phyloP scores from a whole-genome alignment of 2,329 filamentous ascomycete genomes.

The Coniochaeta prunicola region DNA sequence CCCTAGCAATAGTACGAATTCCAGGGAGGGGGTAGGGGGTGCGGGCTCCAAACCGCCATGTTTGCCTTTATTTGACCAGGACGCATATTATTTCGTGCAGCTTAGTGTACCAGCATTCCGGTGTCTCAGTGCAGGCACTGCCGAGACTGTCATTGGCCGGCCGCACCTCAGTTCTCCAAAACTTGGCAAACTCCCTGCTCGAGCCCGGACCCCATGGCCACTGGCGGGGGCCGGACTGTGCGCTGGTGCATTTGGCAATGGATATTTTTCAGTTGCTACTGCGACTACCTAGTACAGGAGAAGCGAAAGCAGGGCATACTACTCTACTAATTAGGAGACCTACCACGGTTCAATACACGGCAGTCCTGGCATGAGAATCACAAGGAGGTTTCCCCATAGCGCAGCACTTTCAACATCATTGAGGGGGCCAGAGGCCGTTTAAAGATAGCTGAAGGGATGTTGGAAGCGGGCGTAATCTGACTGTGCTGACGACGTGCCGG shows the following conservation, averaged over 20 bases:
- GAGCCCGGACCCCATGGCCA: neutral
- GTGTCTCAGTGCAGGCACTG: neutral
- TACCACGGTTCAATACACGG: no score
- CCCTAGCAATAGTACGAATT: no score
- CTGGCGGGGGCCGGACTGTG: neutral
- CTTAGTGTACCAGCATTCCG: neutral
- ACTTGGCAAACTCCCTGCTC: neutral
- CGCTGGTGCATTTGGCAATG: neutral
- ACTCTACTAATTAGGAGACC: no score
- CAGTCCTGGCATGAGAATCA: no score
- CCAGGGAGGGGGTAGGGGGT: no score
- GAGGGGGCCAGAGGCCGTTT: neutral
- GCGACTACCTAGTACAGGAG: neutral
- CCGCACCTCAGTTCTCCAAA: neutral
- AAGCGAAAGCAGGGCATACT: no score
- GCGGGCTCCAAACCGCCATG: no score
- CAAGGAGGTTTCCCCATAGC: no score
- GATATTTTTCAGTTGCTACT: neutral
- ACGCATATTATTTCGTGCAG: neutral
- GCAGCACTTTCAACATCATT: neutral
- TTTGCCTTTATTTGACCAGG: no score
- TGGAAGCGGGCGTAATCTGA: neutral
- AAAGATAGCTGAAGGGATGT: neutral
- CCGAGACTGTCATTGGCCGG: neutral
- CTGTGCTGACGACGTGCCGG: neutral